Evolutionary conservation across 441 rosid genomes (phyloP).

Genomic region (Breynia disticha): DNA sequence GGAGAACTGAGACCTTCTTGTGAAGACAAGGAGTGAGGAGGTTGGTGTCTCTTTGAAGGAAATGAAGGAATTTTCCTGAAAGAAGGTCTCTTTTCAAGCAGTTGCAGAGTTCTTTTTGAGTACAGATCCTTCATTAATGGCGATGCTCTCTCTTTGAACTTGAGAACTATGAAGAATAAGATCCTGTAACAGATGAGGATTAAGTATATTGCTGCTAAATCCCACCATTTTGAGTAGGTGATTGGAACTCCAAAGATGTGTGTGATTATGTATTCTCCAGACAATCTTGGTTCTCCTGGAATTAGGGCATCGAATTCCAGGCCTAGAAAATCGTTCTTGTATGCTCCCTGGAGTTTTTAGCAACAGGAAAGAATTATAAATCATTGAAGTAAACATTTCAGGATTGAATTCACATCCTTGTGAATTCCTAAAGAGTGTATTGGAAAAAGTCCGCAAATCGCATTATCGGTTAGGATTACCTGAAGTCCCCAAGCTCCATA

Average conservation of each 20-base stretch:
- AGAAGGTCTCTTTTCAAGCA: conserved; percentile 65
- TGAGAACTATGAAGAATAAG: conserved; percentile 62
- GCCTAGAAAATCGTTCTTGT: conserved; percentile 82
- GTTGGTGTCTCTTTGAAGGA: conserved; percentile 61
- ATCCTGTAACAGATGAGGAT: conserved; percentile 62
- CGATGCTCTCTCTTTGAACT: conserved; percentile 70
- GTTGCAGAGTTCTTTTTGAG: conserved; percentile 51
- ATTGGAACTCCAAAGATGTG: conserved; percentile 45
- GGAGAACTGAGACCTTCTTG: conserved; percentile 93
- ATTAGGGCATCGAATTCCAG: conserved; percentile 60
- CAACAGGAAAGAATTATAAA: no score
- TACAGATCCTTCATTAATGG: conserved; percentile 49
- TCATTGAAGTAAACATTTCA: no score
- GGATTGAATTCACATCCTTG: no score
- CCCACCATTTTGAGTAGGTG: conserved; percentile 85
- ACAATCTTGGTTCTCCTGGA: conserved; percentile 45
- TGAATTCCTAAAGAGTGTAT: no score
- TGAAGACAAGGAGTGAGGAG: conserved; percentile 56
- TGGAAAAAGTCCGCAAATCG: no score
- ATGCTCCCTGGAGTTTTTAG: conserved; percentile 48
- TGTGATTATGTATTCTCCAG: conserved; percentile 50
- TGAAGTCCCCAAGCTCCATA: conserved; percentile 87
- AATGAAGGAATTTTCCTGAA: conserved; percentile 46
- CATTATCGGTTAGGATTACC: no score
- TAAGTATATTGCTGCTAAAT: conserved; percentile 41